Evolutionary conservation across 106 monocot species (phyloP).

Genomic region (Triglochin maritima): DNA sequence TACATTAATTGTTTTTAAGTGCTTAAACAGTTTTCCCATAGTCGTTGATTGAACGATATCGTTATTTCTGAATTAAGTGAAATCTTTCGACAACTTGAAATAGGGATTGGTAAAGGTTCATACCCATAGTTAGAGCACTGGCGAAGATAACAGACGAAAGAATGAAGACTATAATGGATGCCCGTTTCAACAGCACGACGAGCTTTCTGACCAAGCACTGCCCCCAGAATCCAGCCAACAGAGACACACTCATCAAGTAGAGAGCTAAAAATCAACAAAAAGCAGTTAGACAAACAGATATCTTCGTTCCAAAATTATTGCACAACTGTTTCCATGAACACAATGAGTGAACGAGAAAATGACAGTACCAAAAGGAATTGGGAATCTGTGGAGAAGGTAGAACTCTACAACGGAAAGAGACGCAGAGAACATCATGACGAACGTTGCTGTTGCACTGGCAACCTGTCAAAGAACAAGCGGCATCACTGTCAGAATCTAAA

Average conservation of each 20-base stretch:
- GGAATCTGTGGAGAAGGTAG: conserved; percentile 73
- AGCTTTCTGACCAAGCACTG: conserved; percentile 67
- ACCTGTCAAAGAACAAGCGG: conserved; percentile 28
- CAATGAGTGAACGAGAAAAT: background rate
- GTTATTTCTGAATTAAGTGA: background rate
- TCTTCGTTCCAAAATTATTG: background rate
- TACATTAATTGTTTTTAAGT: too few species aligned
- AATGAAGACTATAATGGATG: conserved; percentile 82
- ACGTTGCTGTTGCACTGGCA: conserved; percentile 86
- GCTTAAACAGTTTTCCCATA: too few species aligned
- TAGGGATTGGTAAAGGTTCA: background rate
- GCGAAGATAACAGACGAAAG: conserved; percentile 80
- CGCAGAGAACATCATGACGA: conserved; percentile 95
- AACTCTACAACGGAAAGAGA: conserved; percentile 90
- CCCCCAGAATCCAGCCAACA: conserved; percentile 87
- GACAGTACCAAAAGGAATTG: conserved; percentile 61
- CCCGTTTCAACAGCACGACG: conserved; percentile 49
- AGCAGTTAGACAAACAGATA: background rate
- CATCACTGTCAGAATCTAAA: background rate
- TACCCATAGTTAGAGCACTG: conserved; percentile 89
- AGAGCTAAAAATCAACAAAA: conserved; percentile 39
- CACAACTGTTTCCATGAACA: background rate
- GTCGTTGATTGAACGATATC: too few species aligned
- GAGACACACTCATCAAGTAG: conserved; percentile 51
- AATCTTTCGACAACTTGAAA: background rate